phyloP scores from a whole-genome alignment of 2,329 filamentous ascomycete genomes.

The Hymenoscyphus fructigenus region DNA sequence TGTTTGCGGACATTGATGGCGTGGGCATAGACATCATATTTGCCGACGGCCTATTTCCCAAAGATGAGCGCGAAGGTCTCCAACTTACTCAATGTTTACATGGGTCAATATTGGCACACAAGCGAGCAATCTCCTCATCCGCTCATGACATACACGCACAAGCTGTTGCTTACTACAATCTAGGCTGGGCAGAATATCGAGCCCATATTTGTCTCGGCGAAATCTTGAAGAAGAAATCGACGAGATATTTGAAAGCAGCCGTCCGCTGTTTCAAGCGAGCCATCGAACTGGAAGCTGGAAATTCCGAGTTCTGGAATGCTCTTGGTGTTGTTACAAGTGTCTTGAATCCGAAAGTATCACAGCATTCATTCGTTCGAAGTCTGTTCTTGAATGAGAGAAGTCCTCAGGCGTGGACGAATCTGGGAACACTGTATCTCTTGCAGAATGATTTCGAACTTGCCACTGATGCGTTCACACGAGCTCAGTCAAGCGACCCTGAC shows the following conservation, averaged over 20 bases:
- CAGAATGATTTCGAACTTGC: slow-evolving; percentile 84
- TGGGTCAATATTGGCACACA: slow-evolving; percentile 79
- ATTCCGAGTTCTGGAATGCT: slow-evolving; percentile 96
- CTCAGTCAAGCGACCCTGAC: slow-evolving; percentile 92
- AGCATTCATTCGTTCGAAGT: slow-evolving; percentile 90
- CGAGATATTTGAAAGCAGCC: slow-evolving; percentile 74
- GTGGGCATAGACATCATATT: slow-evolving; percentile 45
- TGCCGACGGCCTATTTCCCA: slow-evolving; percentile 35
- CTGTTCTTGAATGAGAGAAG: slow-evolving; percentile 90
- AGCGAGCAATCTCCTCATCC: slow-evolving; percentile 75
- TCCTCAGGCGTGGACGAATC: slow-evolving; percentile 83
- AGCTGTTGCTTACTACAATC: slow-evolving; percentile 94
- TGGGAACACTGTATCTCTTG: slow-evolving; percentile 81
- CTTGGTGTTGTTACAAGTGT: slow-evolving; percentile 86
- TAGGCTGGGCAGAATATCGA: slow-evolving; percentile 89
- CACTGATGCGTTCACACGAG: slow-evolving; percentile 83
- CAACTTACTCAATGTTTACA: slow-evolving; percentile 62
- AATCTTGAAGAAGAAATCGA: slow-evolving; percentile 53
- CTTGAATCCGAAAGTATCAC: slow-evolving; percentile 81
- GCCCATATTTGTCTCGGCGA: slow-evolving; percentile 67
- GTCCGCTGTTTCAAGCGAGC: slow-evolving; percentile 92
- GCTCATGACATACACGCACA: slow-evolving; percentile 79
- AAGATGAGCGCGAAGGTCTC: slow-evolving; percentile 34
- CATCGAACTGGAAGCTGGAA: slow-evolving; percentile 92
- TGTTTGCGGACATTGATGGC: slow-evolving; percentile 69